Percentiles rank a stretch among this genome's conserved stretches.
These are phyloP conservation scores for Alternaria ethzedia DNA, from an alignment of 2,329 filamentous ascomycete species.

Conservation along the genomic window DNA sequence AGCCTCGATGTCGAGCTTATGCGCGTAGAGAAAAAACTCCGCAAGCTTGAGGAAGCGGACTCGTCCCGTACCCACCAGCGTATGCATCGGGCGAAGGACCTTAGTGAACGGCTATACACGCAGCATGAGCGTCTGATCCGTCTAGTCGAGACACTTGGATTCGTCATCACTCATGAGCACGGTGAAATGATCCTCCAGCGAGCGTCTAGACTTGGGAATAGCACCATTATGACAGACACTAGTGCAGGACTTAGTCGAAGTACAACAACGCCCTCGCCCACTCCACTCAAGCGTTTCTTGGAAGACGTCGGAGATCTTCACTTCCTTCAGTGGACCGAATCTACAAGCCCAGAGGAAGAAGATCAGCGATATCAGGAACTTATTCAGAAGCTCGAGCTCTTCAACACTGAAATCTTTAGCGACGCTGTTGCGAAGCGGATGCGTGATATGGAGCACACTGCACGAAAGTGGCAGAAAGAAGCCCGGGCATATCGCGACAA, in stretches of 20 bases:
- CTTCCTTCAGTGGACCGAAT: conserved; percentile 82
- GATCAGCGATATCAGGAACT: conserved; percentile 76
- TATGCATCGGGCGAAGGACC: conserved; percentile 75
- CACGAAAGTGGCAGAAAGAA: conserved; percentile 92
- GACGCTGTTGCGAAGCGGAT: conserved; percentile 88
- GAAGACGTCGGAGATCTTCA: conserved; percentile 71
- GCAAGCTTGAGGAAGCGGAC: conserved; percentile 56
- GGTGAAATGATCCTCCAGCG: conserved; percentile 78
- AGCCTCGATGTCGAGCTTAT: conserved; percentile 78
- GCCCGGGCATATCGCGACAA: conserved; percentile 86
- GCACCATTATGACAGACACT: conserved; percentile 52
- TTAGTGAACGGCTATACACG: conserved; percentile 81
- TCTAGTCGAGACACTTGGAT: conserved; percentile 86
- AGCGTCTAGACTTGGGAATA: conserved; percentile 62
- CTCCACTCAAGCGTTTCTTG: conserved; percentile 62
- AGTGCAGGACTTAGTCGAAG: conserved; percentile 56
- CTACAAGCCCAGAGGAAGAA: conserved; percentile 69
- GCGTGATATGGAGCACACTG: conserved; percentile 91
- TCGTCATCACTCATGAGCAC: conserved; percentile 76
- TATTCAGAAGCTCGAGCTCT: conserved; percentile 73
- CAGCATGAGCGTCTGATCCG: conserved; percentile 85
- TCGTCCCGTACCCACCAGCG: conserved; percentile 70
- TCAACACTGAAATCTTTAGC: conserved; percentile 83
- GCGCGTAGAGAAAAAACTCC: conserved; percentile 69
- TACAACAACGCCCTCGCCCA: conserved; percentile 60